Conservation (phyloP, 1,139 yeast genomes). For the Waltiozyma sp. region DNA sequence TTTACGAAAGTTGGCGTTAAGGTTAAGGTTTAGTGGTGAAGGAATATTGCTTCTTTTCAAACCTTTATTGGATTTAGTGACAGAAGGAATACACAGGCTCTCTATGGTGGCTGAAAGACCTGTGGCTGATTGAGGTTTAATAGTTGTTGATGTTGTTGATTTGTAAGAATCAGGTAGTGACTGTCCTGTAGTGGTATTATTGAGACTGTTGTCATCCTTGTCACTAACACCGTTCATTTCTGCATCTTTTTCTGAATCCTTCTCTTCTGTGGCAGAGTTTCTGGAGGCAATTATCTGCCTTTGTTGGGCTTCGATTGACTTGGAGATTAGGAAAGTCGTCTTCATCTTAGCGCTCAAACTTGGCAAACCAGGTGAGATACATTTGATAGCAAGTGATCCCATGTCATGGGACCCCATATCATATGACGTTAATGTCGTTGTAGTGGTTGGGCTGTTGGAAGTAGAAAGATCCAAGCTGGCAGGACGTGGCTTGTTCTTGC, state of each 20-base stretch:
- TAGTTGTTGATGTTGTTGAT: not conserved
- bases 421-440: not conserved
- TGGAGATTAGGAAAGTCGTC: constrained; percentile 34
- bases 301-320: constrained; percentile 38
- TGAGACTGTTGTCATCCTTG: not conserved
- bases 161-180: not conserved
- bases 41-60: constrained; percentile 36
- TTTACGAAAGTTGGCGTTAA: constrained; percentile 6
- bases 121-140: constrained; percentile 5
- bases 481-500: constrained; percentile 21
- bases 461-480: constrained; percentile 16
- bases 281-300: constrained; percentile 35
- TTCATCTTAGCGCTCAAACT: constrained; percentile 36
- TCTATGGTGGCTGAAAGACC: constrained; percentile 16
- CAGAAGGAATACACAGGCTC: constrained; percentile 19
- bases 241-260: constrained; percentile 1
- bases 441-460: not conserved
- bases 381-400: constrained; percentile 18
- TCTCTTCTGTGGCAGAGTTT: constrained; percentile 17
- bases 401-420: constrained; percentile 6
- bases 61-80: constrained; percentile 22
- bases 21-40: constrained; percentile 26
- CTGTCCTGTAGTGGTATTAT: constrained; percentile 1
- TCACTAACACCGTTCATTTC: constrained; percentile 1
- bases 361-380: constrained; percentile 35